phyloP scores from a whole-genome alignment of 345 rosid species.

The Hibiscus mutabilis region DNA sequence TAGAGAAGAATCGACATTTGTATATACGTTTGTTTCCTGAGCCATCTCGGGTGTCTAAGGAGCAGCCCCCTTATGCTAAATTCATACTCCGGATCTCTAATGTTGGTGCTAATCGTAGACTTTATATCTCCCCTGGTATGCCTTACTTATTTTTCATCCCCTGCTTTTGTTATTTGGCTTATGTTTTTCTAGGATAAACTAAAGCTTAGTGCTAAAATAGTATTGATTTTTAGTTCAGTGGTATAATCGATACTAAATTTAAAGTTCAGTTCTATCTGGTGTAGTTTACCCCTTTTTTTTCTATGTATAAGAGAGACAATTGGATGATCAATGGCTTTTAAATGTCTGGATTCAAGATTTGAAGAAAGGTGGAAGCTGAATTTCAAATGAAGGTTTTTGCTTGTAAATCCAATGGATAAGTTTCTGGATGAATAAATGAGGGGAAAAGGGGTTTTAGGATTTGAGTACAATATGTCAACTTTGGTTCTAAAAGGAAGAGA shows the following conservation, averaged over 20 bases:
- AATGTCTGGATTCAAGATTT: background rate
- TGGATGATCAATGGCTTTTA: background rate
- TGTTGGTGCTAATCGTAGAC: slow-evolving; percentile 44
- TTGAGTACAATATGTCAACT: too few species aligned
- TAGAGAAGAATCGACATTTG: slow-evolving; percentile 78
- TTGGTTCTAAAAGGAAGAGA: too few species aligned
- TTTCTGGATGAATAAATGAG: background rate
- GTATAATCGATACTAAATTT: too few species aligned
- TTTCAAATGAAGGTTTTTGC: background rate
- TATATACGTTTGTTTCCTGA: slow-evolving; percentile 75
- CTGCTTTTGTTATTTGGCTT: background rate
- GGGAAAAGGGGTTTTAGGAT: background rate
- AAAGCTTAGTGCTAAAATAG: too few species aligned
- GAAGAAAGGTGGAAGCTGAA: background rate
- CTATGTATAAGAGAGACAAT: background rate
- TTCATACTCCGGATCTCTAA: slow-evolving; percentile 67
- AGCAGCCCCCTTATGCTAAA: slow-evolving; percentile 71
- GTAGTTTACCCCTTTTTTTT: too few species aligned
- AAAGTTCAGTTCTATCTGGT: too few species aligned
- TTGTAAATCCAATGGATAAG: background rate
- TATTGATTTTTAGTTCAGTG: too few species aligned
- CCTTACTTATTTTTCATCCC: background rate
- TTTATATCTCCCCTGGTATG: slow-evolving; percentile 50
- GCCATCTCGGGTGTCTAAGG: slow-evolving; percentile 56
- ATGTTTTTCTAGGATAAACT: background rate